These are phyloP conservation scores for Leucogyrophana mollusca DNA, from an alignment of 768 basidiomycete genomes.

Conservation along the genomic window DNA sequence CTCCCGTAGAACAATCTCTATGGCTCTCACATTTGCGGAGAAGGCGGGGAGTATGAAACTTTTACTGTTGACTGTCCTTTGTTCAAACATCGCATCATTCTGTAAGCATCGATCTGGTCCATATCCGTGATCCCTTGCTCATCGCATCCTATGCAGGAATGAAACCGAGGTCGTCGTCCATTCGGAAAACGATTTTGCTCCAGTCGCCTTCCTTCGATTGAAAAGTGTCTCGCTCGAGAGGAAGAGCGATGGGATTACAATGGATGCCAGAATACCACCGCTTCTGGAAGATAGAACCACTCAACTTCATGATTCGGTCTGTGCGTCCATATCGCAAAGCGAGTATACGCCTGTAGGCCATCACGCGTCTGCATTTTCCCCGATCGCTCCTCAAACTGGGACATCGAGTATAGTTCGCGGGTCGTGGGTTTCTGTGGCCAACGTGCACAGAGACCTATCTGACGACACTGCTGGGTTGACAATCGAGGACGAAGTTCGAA, in stretches of 20 bases:
- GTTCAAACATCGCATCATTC: constrained; percentile 72
- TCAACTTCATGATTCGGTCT: neutral
- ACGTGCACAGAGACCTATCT: constrained; percentile 41
- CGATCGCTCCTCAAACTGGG: constrained; percentile 13
- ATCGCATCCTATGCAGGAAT: constrained; percentile 36
- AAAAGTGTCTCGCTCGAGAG: constrained; percentile 60
- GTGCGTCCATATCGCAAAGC: neutral
- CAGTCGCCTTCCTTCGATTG: constrained; percentile 88
- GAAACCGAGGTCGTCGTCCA: constrained; percentile 74
- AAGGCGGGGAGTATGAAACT: constrained; percentile 98
- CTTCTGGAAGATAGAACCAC: constrained; percentile 39
- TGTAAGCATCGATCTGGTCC: constrained; percentile 52
- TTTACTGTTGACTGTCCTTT: constrained; percentile 87
- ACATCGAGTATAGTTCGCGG: constrained; percentile 35
- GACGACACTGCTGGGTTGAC: constrained; percentile 27
- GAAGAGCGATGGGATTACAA: constrained; percentile 39
- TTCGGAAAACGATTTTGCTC: constrained; percentile 79
- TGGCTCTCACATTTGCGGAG: constrained; percentile 93
- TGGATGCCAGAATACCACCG: constrained; percentile 41
- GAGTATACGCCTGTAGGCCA: constrained; percentile 4
- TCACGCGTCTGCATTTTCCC: neutral
- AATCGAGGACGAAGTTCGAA: constrained; percentile 68
- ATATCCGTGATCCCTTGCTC: neutral
- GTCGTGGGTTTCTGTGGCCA: constrained; percentile 70
- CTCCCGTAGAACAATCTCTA: constrained; percentile 66